Base-by-base conservation (phyloP, 139 green algal species). In the Ettlia oleoabundans region DNA sequence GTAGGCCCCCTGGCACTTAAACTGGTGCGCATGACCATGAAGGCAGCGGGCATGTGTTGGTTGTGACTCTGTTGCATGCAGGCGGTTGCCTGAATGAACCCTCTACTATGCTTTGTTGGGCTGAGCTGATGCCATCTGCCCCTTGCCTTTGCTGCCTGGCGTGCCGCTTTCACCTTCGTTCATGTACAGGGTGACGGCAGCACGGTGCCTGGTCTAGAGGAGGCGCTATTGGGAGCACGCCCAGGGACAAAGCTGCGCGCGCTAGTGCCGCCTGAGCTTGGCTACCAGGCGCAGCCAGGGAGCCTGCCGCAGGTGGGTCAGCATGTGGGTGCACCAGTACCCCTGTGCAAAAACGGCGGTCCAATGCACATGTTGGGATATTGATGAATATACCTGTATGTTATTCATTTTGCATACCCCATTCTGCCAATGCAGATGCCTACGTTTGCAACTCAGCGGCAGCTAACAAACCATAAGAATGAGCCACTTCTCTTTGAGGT, bases 401-500 rank as follows among this genome's bases (percentile, higher is more conserved):
- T 58, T 15, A 15, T 58, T 58, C 13, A 58, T 24, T 15, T 58
- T 58, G 13, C 47, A 58, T 58, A 10, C 47, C 15, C 13, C 47
- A 30, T n/a, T n/a, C n/a, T n/a, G n/a, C n/a, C n/a, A n/a, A n/a
- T n/a, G n/a, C 71, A 79, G 62, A 91, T 91, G 43, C 93, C 94
- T 21, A 96, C 89, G 13, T 97, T 94, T 88, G 92, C 86, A 3
- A 95, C 93, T 8, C 86, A 92, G 78, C 85, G 94, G 10, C 94
- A 97, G 87, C 89, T 97, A 33, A 65, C 89, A 30, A 95, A 90
- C 82, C 93, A 97, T 78, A 81, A 71, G 43, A 81, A 33, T 7
- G 94, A 97, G 83, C 88, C 91, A 15, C 86, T 97, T 70, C 85
- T 97, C 62, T 97, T 97, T 86, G 94, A 97, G 86, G 80, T 96